Base-by-base conservation (phyloP, 805 yeast species). In the Wickerhamiella lipophila region DNA sequence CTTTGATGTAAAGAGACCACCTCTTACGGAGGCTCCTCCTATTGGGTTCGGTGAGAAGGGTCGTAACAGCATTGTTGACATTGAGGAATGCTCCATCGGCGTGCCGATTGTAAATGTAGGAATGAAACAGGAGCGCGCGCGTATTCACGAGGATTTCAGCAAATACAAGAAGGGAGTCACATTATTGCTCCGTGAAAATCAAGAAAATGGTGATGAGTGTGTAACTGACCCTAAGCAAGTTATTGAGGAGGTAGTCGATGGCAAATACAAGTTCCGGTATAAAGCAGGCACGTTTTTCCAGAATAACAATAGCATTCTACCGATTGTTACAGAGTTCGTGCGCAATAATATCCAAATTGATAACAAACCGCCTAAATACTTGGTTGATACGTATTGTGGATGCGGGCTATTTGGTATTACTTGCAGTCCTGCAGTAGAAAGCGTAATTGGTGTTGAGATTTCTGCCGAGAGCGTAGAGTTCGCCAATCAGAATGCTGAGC, bases 211-310 rank as follows among this genome's bases (percentile, higher is more conserved):
- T 42, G 68, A 73, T 49, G 81, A 82, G 58, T 77, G 87, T 0
- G 85, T 92, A 64, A 86, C 81, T 12, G 75, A 83, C 50, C 66
- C 83, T 27, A 78, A 88, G 62, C 83, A 80, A 52, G 77, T 84
- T 46, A 92, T 89, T 48, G 77, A 77, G 7, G 96, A 88, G 62
- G 75, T 74, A 56, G 94, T 89, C 1, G 47, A 34, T 21, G 67
- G 59, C 27, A 56, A 61, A 13, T 77, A 73, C 64, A 74, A 78
- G 46, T 92, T 92, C 65, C 80, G 83, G 59, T 92, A 85, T 64
- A 79, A 87, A 27, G 96, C 96, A 0, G 95, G 95, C 49, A 95
- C 88, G 63, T 92, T 92, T 62, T 92, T 92, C 72, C 98, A 89
- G 67, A 89, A 89, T 67, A 89, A 89, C 67, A 88, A 87, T 64